phyloP scores from a whole-genome alignment of 441 rosid genomes.

The Adansonia gregorii region DNA sequence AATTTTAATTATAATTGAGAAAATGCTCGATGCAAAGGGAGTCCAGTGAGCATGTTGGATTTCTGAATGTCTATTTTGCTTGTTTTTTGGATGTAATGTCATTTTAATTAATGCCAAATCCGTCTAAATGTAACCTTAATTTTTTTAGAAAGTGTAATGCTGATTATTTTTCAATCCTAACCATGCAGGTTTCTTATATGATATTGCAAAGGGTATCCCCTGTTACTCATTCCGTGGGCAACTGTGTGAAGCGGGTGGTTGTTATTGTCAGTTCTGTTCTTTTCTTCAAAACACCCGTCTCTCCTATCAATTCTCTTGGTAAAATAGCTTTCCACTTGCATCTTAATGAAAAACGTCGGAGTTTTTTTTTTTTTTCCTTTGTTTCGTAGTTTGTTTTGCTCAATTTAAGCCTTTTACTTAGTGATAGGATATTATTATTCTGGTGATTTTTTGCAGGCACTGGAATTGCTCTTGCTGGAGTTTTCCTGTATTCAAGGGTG shows the following conservation, averaged over 20 bases:
- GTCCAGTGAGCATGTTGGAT: not conserved
- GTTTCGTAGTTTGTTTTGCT: not conserved
- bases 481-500: constrained; percentile 90
- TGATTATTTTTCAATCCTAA: not conserved
- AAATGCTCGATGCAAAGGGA: not conserved
- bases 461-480: constrained; percentile 92
- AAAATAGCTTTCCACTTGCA: constrained; percentile 27
- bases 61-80: not conserved
- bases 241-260: constrained; percentile 99
- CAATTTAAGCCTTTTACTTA: not conserved
- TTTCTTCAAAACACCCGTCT: constrained; percentile 84
- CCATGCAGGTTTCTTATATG: constrained; percentile 88
- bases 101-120: not conserved
- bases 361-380: not conserved
- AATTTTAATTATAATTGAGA: not conserved
- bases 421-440: not conserved
- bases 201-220: constrained; percentile 96
- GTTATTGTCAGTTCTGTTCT: constrained; percentile 97
- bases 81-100: not conserved
- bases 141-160: not conserved
- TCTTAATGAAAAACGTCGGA: not conserved
- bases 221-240: constrained; percentile 96
- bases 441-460: constrained; percentile 59
- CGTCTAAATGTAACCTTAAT: not conserved
- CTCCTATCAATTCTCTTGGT: constrained; percentile 84